phyloP scores from a whole-genome alignment of 148 eudicot species.

The Vaccinium macrocarpon region DNA sequence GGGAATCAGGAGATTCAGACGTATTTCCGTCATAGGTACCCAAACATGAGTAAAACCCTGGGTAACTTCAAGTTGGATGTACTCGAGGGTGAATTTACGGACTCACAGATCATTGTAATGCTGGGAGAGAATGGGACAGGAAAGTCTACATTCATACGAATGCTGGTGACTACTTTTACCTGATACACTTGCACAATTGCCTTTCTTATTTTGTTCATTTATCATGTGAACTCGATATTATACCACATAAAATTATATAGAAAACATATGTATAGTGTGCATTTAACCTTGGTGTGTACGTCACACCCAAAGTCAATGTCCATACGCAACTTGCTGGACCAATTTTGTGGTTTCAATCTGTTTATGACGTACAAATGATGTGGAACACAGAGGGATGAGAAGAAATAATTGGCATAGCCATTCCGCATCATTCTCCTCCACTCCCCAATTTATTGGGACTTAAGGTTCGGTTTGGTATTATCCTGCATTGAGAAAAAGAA shows the following conservation, averaged over 20 bases:
- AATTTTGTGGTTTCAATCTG: not conserved
- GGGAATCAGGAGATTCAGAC: constrained; percentile 77
- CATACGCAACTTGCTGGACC: not conserved
- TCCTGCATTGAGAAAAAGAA: no score
- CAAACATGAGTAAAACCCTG: constrained; percentile 78
- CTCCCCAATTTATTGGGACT: no score
- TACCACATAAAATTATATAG: not conserved
- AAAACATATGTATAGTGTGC: not conserved
- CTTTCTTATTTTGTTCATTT: not conserved
- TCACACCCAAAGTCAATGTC: not conserved
- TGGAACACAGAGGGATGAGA: no score
- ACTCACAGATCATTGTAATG: constrained; percentile 94
- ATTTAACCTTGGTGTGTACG: not conserved
- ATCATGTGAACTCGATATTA: not conserved
- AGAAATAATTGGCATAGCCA: no score
- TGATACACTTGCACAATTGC: not conserved
- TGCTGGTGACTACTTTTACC: constrained; percentile 60
- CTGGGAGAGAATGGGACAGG: constrained; percentile 98
- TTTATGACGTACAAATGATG: no score
- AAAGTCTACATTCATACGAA: constrained; percentile 87
- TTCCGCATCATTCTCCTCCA: no score
- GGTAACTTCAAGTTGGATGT: constrained; percentile 74
- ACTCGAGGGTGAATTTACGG: constrained; percentile 88
- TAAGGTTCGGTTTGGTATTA: no score
- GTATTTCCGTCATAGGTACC: constrained; percentile 84